A percentile compares a stretch with the other conserved stretches of the same genome.
These are phyloP conservation scores for Metschnikowia borealis DNA, from an alignment of 805 yeast species.

Conservation along the genomic window DNA sequence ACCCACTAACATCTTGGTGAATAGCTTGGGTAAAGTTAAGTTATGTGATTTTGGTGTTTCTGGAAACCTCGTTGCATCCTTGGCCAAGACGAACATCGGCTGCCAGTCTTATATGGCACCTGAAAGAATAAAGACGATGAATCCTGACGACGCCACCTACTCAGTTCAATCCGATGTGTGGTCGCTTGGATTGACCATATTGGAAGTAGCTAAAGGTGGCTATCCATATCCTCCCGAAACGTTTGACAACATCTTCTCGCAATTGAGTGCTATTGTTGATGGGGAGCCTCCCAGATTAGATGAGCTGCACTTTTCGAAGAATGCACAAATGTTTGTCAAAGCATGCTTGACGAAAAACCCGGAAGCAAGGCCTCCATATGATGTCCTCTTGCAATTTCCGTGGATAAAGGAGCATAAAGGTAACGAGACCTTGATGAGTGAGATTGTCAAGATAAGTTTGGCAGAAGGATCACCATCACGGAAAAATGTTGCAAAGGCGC, in stretches of 20 bases:
- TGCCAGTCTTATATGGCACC: constrained; percentile 99
- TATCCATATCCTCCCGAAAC: constrained; percentile 98
- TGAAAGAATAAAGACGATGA: constrained; percentile 76
- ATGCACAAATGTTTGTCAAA: constrained; percentile 77
- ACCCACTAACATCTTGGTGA: constrained; percentile 88
- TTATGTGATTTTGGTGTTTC: constrained; percentile 95
- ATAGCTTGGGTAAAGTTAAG: constrained; percentile 80
- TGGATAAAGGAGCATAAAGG: constrained; percentile 64
- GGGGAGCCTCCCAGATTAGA: constrained; percentile 27
- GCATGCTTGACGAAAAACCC: constrained; percentile 80
- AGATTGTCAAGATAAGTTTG: constrained; percentile 23
- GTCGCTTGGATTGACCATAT: constrained; percentile 83
- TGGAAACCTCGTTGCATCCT: constrained; percentile 90
- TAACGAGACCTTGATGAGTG: constrained; percentile 27
- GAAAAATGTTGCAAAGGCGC: constrained; percentile 16
- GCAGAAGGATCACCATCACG: constrained; percentile 8
- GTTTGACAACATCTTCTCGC: constrained; percentile 83
- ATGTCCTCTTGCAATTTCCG: constrained; percentile 69
- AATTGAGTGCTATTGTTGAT: constrained; percentile 84
- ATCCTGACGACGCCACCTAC: constrained; percentile 74
- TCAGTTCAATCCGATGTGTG: constrained; percentile 94
- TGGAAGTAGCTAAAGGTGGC: constrained; percentile 85
- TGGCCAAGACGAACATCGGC: constrained; percentile 94
- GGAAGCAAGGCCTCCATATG: constrained; percentile 74
- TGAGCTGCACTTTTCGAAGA: constrained; percentile 47